Evolutionary conservation across 768 basidiomycete species (phyloP), one percentile per base, ranked within the genome.

Genomic region (Mycena olivaceomarginata): DNA sequence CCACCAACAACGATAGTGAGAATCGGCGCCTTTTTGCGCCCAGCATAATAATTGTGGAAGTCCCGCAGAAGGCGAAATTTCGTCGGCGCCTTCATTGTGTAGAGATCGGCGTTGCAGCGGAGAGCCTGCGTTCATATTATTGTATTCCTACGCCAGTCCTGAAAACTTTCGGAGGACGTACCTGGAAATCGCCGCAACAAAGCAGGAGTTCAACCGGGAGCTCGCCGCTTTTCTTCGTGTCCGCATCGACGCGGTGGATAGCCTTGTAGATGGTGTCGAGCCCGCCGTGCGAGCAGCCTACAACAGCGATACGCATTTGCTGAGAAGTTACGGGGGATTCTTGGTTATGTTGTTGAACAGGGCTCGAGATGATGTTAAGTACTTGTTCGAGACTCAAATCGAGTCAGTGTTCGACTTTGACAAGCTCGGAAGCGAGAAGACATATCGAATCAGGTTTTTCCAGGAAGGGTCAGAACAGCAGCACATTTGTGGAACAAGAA

Each of bases 111-210:
- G 37, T 72, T 79, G 70, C 70, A 72, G n/a, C 79, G 76, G 7
- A 43, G 5, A 2, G 75, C 78, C 78, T 76, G 46, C 20, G 46
- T 67, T 78, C 25, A 53, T 41, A 65, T 31, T 31, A 31, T 31
- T 37, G 22, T 37, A 43, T 20, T 48, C 41, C 16, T 53, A n/a
- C 15, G 18, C 46, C 46, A 18, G 20, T 48, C 46, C 46, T 8
- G 5, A 20, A 60, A 79, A 69, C 18, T 70, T 18, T 20, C 13
- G n/a, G 12, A 22, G 31, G 25, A 45, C n/a, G 31, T 46, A 72
- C 95, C 84, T 94, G 89, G 79, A 96, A 95, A 84, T 96, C 94
- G 5, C 94, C 94, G 68, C 94, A 95, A 40, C 94, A 90, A n/a
- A 96, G 88, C 45, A 96, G 89, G 1, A 95, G 83, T 75, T 94